Conservation (phyloP, 148 eudicot genomes). For the Amaranthus hypochondriacus region DNA sequence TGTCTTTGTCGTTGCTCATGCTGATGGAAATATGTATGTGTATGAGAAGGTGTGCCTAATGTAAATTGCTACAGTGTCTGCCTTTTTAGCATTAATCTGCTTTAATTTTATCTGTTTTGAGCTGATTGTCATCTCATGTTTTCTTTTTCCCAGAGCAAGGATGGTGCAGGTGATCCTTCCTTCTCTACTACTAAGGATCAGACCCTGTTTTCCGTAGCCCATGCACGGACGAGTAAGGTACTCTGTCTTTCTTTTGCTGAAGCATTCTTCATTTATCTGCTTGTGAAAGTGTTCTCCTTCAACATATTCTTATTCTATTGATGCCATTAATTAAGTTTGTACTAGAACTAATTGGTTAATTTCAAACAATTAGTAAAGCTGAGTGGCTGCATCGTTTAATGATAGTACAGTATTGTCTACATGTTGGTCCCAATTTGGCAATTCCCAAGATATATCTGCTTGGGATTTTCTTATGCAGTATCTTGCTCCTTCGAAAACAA, state of each 20-base stretch:
- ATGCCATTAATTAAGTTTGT: not conserved
- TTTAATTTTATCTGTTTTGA: not conserved
- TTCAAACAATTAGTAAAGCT: too few relatives aligned
- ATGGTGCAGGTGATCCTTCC: slow-evolving; percentile 74
- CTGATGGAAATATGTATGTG: slow-evolving; percentile 81
- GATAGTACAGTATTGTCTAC: too few relatives aligned
- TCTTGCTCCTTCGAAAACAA: not conserved
- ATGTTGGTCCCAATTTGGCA: too few relatives aligned
- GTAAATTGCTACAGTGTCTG: slow-evolving; percentile 1
- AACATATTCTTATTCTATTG: not conserved
- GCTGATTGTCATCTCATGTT: slow-evolving; percentile 13
- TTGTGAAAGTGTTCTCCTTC: slow-evolving; percentile 6
- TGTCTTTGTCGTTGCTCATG: slow-evolving; percentile 71
- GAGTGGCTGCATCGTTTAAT: too few relatives aligned
- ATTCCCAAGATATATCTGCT: too few relatives aligned
- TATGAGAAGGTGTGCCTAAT: slow-evolving; percentile 76
- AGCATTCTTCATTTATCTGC: not conserved
- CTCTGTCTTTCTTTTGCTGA: not conserved
- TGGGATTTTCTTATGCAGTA: too few relatives aligned
- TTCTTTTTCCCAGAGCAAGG: slow-evolving; percentile 53
- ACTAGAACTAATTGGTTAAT: too few relatives aligned
- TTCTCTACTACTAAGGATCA: slow-evolving; percentile 78
- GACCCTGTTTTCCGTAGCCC: slow-evolving; percentile 74
- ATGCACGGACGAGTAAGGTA: slow-evolving; percentile 81
- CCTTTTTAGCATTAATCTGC: not conserved